Evolutionary conservation across 179 eudicot genomes (phyloP), one percentile per base, ranked within the genome.

Genomic region (Dionaea muscipula): DNA sequence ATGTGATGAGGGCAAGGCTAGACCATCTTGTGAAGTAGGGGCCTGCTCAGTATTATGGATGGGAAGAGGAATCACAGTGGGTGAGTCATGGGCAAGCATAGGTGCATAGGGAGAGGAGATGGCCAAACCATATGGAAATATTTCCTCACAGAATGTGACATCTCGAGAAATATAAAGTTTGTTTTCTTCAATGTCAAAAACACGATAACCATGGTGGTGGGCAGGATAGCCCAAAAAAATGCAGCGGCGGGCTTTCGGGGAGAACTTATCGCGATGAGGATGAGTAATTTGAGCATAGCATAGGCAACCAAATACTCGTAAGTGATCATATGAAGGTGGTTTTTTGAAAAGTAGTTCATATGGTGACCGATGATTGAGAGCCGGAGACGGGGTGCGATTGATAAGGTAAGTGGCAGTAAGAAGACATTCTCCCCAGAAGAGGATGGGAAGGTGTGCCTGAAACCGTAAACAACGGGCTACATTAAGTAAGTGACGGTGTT

Each of bases 201-300:
- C 12, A 2, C 23, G 50, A 18, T 46, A 46, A 3, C 22, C 50
- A 3, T 14, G 6, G 2, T 46, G 50, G 6, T 3, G 4, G 2
- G 12, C 3, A 7, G 12, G 23, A 18, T 46, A 19, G 3, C 50
- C 50, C 2, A 46, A 2, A 22, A 46, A 46, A 46, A 46, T 17
- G 3, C 18, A 9, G 3, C 5, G 24, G 3, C 12, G 6, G 12
- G 24, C 2, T 7, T 13, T 13, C 1, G 15, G 4, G 33, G 31
- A 5, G 15, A 50, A 50, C 22, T 50, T 50, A 50, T 50, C n/a
- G 22, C 31, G 35, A 28, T 28, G 8, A 50, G 53, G 28, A 24
- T 2, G 2, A 15, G 1, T 3, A 11, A 3, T 28, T 3, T 22
- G 17, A 24, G 53, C 9, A 24, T 14, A 50, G 31, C 2, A 1